Evolutionary conservation across 1,139 yeast species (phyloP).

Genomic region (Candida sp.): DNA sequence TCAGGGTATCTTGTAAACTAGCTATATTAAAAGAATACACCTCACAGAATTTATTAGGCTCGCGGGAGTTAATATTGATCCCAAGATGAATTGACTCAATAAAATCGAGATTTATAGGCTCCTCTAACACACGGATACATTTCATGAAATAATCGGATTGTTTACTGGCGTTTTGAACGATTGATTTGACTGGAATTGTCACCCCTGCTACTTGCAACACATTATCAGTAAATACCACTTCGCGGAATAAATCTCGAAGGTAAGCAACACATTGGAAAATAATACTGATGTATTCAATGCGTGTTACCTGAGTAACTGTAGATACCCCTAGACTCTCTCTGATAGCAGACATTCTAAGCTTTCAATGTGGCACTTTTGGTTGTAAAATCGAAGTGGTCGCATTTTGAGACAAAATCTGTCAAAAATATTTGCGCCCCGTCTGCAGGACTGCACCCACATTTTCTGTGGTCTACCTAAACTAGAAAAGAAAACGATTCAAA

Average conservation of each 20-base stretch:
- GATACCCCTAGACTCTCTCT: too few species aligned
- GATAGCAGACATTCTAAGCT: too few species aligned
- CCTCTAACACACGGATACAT: background rate
- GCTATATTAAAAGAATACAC: background rate
- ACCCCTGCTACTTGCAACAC: background rate
- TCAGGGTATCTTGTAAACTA: background rate
- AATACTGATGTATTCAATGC: background rate
- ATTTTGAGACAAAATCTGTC: too few species aligned
- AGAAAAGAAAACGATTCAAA: too few species aligned
- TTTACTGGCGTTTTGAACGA: background rate
- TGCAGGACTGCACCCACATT: too few species aligned
- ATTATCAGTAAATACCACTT: background rate
- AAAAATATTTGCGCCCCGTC: too few species aligned
- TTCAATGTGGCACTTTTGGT: background rate
- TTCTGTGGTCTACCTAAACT: too few species aligned
- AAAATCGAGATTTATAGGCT: background rate
- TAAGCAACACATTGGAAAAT: slow-evolving; percentile 6
- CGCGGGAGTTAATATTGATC: background rate
- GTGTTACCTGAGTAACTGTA: too few species aligned
- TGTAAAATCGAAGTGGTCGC: too few species aligned
- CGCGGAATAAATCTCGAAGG: slow-evolving; percentile 5
- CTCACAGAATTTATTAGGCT: background rate
- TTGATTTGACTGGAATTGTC: background rate
- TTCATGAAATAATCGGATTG: background rate
- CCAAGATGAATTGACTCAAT: background rate